These are phyloP conservation scores for Metschnikowia henanensis DNA, from an alignment of 805 yeast species.

Conservation along the genomic window DNA sequence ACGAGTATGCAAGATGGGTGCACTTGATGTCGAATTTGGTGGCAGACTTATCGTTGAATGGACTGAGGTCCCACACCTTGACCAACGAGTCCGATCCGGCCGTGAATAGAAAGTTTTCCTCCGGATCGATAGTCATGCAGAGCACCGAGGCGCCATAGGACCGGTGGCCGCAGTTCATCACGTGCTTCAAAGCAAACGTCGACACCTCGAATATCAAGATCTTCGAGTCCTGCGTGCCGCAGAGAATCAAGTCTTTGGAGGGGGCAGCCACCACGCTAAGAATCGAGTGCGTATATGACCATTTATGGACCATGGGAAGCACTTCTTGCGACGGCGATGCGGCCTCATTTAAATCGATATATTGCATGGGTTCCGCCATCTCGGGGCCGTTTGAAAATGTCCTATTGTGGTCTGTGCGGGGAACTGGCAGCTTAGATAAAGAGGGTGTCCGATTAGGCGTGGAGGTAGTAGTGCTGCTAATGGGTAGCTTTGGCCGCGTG, in stretches of 20 bases:
- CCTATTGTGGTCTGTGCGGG: neutral
- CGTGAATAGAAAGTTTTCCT: conserved; percentile 65
- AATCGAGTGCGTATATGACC: conserved; percentile 75
- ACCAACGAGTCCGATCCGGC: conserved; percentile 91
- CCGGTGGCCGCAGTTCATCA: conserved; percentile 36
- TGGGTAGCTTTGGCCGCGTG: conserved; percentile 28
- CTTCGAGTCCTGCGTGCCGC: conserved; percentile 88
- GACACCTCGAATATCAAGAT: conserved; percentile 68
- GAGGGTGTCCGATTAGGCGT: conserved; percentile 23
- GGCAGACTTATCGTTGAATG: conserved; percentile 18
- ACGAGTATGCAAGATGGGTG: conserved; percentile 75
- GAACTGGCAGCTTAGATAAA: conserved; percentile 23
- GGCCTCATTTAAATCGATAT: neutral
- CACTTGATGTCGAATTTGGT: conserved; percentile 22
- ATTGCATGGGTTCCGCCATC: neutral
- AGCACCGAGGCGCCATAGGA: conserved; percentile 79
- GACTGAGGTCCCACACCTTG: conserved; percentile 74
- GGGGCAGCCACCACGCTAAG: conserved; percentile 71
- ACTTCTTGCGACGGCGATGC: conserved; percentile 9
- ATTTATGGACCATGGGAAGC: conserved; percentile 50
- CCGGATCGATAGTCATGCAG: conserved; percentile 56
- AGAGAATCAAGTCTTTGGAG: conserved; percentile 57
- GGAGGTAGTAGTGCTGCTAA: conserved; percentile 23
- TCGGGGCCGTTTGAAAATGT: neutral
- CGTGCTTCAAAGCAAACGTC: conserved; percentile 57